Evolutionary conservation across 2,329 filamentous ascomycete genomes (phyloP).

Genomic region (Lecanicillium sp.): DNA sequence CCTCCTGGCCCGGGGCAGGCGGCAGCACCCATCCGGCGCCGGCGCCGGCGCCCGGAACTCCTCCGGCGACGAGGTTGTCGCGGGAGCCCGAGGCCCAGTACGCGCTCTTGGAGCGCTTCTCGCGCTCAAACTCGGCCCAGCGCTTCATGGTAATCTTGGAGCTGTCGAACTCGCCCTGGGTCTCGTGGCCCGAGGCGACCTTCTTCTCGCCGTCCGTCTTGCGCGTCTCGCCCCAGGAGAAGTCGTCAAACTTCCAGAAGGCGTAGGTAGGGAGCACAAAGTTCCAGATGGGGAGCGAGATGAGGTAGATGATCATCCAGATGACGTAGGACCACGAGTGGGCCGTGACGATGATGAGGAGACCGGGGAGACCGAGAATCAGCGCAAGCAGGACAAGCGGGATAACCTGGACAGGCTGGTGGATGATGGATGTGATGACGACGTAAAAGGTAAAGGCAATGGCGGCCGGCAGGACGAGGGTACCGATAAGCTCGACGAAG

Average conservation of each 20-base stretch:
- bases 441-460: constrained; percentile 97
- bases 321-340: constrained; percentile 86
- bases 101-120: constrained; percentile 44
- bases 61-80: constrained; percentile 40
- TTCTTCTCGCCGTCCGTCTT: constrained; percentile 89
- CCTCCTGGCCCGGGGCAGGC: constrained; percentile 36
- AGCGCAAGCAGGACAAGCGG: constrained; percentile 82
- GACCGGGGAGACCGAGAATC: constrained; percentile 86
- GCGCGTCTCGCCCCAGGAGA: constrained; percentile 96
- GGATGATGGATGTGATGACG: constrained; percentile 82
- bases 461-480: constrained; percentile 87
- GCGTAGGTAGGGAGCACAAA: constrained; percentile 90
- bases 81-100: constrained; percentile 44
- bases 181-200: constrained; percentile 79
- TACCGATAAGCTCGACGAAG: constrained; percentile 90
- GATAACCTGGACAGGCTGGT: constrained; percentile 73
- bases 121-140: constrained; percentile 90
- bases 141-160: constrained; percentile 99
- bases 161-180: constrained; percentile 94
- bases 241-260: constrained; percentile 99
- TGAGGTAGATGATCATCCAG: constrained; percentile 95
- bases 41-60: constrained; percentile 19
- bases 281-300: constrained; percentile 95
- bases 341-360: constrained; percentile 88
- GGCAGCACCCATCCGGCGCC: constrained; percentile 38